These are phyloP conservation scores for Leucogyrophana mollusca DNA, from an alignment of 768 basidiomycete species.

Conservation along the genomic window DNA sequence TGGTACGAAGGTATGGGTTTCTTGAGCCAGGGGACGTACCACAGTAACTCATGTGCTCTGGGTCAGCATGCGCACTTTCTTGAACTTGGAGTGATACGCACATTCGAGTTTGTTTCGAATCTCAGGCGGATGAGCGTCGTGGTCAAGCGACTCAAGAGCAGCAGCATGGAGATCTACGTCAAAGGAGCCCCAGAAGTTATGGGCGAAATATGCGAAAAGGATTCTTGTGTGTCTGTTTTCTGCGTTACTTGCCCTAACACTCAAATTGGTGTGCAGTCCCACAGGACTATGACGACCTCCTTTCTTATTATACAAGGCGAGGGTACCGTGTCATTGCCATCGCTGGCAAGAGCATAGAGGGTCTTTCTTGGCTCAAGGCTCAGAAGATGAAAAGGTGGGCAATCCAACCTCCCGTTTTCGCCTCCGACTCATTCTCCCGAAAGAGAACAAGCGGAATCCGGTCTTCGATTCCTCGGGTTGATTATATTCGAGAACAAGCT, in stretches of 20 bases:
- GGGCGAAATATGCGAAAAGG: conserved; percentile 88
- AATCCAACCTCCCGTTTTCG: not conserved
- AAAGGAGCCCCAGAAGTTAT: conserved; percentile 99
- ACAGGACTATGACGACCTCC: conserved; percentile 91
- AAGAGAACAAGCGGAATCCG: conserved; percentile 93
- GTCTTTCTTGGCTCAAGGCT: conserved; percentile 94
- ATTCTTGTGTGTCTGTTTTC: conserved; percentile 72
- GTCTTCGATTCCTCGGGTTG: conserved; percentile 86
- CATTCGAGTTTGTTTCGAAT: conserved; percentile 94
- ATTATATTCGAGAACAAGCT: conserved; percentile 99
- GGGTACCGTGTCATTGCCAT: conserved; percentile 98
- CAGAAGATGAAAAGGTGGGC: conserved; percentile 91
- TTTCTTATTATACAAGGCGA: conserved; percentile 95
- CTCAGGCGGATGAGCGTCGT: conserved; percentile 97
- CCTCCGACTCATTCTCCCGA: not conserved
- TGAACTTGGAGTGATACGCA: conserved; percentile 93
- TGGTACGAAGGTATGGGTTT: conserved; percentile 61
- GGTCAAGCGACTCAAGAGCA: conserved; percentile 91
- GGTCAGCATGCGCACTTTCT: conserved; percentile 91
- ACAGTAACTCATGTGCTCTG: conserved; percentile 5
- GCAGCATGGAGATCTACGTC: conserved; percentile 96
- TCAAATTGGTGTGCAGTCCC: conserved; percentile 59
- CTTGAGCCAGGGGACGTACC: not conserved
- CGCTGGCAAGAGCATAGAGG: conserved; percentile 93
- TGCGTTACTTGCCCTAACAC: conserved; percentile 11